Conservation (phyloP, 1,284 basidiomycete species). For the Boletellus dicymbophilus region DNA sequence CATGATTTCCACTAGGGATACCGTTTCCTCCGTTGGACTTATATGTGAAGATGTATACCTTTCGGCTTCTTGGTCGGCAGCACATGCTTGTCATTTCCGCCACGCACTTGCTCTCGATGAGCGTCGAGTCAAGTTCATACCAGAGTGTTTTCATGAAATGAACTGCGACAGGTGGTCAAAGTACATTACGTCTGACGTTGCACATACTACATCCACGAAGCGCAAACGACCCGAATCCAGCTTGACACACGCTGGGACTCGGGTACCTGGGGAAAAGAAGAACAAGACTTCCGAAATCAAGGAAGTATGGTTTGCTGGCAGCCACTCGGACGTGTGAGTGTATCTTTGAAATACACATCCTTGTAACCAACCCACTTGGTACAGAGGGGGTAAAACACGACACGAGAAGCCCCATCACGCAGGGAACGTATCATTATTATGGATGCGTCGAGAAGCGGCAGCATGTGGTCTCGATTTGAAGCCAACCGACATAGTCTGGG, state of each 20-base stretch:
- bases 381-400: conserved; percentile 23
- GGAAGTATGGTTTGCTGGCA: too few relatives aligned
- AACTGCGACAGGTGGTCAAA: conserved; percentile 16
- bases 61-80: conserved; percentile 13
- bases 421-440: conserved; percentile 27
- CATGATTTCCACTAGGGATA: too few relatives aligned
- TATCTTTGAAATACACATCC: neutral
- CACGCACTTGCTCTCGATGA: too few relatives aligned
- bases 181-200: too few relatives aligned
- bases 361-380: neutral
- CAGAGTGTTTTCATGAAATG: conserved; percentile 30
- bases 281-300: too few relatives aligned
- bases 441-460: conserved; percentile 32
- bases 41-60: conserved; percentile 25
- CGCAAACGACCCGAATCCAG: too few relatives aligned
- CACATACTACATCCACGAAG: too few relatives aligned
- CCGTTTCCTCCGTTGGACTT: conserved; percentile 38
- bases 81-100: conserved; percentile 37
- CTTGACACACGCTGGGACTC: too few relatives aligned
- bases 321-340: conserved; percentile 37
- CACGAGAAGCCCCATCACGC: conserved; percentile 12
- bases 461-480: conserved; percentile 20
- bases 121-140: too few relatives aligned
- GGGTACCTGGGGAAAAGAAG: too few relatives aligned
- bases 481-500: conserved; percentile 27